Evolutionary conservation across 805 yeast genomes (phyloP).

Genomic region (Candida lessepsii): DNA sequence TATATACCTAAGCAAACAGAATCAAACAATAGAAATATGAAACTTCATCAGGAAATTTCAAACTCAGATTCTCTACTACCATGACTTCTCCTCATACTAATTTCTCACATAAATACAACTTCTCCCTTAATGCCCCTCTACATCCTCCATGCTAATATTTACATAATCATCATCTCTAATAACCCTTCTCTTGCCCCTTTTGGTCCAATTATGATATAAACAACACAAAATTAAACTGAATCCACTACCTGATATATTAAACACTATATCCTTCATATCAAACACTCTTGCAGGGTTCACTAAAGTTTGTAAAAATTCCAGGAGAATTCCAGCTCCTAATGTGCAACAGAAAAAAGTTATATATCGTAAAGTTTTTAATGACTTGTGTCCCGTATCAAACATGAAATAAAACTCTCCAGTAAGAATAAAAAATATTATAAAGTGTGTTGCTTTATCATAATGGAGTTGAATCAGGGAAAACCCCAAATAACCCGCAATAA

Average conservation of each 20-base stretch:
- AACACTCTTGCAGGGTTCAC: slow-evolving; percentile 48
- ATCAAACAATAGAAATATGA: too few relatives aligned
- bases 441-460: slow-evolving; percentile 55
- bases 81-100: too few relatives aligned
- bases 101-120: too few relatives aligned
- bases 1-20: too few relatives aligned
- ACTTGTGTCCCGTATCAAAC: slow-evolving; percentile 33
- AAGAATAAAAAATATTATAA: slow-evolving; percentile 43
- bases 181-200: not conserved
- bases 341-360: slow-evolving; percentile 46
- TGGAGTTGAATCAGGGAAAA: slow-evolving; percentile 46
- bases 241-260: slow-evolving; percentile 32
- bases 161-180: slow-evolving; percentile 9
- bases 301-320: slow-evolving; percentile 50
- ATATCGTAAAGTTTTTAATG: slow-evolving; percentile 28
- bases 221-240: slow-evolving; percentile 20
- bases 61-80: too few relatives aligned
- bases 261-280: slow-evolving; percentile 47
- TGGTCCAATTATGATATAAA: not conserved
- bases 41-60: too few relatives aligned
- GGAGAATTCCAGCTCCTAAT: slow-evolving; percentile 45
- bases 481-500: slow-evolving; percentile 46
- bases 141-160: slow-evolving; percentile 13
- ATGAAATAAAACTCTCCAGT: slow-evolving; percentile 50
- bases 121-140: too few relatives aligned